phyloP scores from a whole-genome alignment of 768 basidiomycete species.

The Amanita pseudoporphyria region DNA sequence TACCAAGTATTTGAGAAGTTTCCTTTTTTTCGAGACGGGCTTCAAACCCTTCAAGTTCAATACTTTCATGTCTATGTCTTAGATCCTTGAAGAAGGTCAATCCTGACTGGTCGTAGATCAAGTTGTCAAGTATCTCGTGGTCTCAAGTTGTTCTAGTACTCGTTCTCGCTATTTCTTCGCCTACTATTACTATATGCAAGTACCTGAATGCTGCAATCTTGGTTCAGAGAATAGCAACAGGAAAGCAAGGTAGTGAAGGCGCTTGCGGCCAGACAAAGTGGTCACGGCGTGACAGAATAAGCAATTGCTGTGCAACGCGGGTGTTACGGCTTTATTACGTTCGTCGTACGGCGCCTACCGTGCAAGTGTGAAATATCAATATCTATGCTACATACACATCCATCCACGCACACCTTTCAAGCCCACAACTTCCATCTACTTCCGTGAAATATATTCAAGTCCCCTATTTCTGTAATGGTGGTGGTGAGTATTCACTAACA shows the following conservation, averaged over 20 bases:
- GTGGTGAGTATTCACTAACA: background rate
- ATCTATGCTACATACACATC: background rate
- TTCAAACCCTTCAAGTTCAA: slow-evolving; percentile 33
- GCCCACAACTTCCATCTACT: background rate
- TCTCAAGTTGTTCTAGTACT: slow-evolving; percentile 47
- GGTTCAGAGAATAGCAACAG: slow-evolving; percentile 5
- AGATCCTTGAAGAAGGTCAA: slow-evolving; percentile 17
- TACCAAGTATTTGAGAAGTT: slow-evolving; percentile 14
- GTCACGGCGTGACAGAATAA: slow-evolving; percentile 2
- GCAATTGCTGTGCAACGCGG: background rate
- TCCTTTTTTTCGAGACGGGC: slow-evolving; percentile 29
- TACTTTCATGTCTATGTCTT: slow-evolving; percentile 30
- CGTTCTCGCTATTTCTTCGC: slow-evolving; percentile 33
- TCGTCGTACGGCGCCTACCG: background rate
- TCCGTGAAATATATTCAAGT: too few species aligned
- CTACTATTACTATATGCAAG: slow-evolving; percentile 40
- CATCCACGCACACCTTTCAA: background rate
- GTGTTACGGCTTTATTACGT: background rate
- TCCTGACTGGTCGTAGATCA: slow-evolving; percentile 23
- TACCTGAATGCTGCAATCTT: slow-evolving; percentile 26
- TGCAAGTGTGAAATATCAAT: slow-evolving; percentile 4
- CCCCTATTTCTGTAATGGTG: background rate
- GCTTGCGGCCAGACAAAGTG: background rate
- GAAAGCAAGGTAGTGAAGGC: slow-evolving; percentile 2
- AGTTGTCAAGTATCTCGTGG: slow-evolving; percentile 52